Conservation (phyloP, 352 stramenopile genomes). For the Stramenopiles sp. region DNA sequence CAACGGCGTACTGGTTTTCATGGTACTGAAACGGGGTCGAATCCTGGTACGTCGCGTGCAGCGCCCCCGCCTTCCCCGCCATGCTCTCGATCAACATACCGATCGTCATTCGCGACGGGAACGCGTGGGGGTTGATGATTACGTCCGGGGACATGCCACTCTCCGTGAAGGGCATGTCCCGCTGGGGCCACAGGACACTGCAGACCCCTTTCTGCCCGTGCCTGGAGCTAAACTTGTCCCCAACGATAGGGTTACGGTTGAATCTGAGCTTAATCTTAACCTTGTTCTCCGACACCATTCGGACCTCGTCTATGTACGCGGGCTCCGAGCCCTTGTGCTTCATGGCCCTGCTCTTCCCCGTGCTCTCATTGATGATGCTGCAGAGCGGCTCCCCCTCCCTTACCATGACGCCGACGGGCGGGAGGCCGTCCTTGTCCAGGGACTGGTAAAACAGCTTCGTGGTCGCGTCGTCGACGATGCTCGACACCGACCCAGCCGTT, state of each 20-base stretch:
- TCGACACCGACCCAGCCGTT: no score
- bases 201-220: constrained; percentile 98
- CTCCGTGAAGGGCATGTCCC: constrained; percentile 97
- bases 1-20: constrained; percentile 91
- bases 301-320: constrained; percentile 85
- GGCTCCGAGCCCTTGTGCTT: constrained; percentile 96
- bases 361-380: constrained; percentile 83
- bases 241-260: constrained; percentile 94
- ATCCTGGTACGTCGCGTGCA: constrained; percentile 92
- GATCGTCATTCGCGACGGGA: constrained; percentile 95
- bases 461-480: no score
- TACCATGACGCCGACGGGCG: constrained; percentile 76
- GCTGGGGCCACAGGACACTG: constrained; percentile 94
- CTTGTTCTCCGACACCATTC: constrained; percentile 25
- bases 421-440: constrained; percentile 87
- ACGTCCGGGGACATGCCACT: constrained; percentile 93
- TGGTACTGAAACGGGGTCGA: constrained; percentile 96
- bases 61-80: constrained; percentile 92
- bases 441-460: background rate
- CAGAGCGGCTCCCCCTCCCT: constrained; percentile 84
- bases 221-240: constrained; percentile 97
- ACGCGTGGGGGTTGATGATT: constrained; percentile 98
- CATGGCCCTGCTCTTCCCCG: constrained; percentile 54
- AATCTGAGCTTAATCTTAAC: constrained; percentile 86
- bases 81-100: constrained; percentile 97